Conservation (phyloP, 345 rosid genomes). For the Populus nigra region DNA sequence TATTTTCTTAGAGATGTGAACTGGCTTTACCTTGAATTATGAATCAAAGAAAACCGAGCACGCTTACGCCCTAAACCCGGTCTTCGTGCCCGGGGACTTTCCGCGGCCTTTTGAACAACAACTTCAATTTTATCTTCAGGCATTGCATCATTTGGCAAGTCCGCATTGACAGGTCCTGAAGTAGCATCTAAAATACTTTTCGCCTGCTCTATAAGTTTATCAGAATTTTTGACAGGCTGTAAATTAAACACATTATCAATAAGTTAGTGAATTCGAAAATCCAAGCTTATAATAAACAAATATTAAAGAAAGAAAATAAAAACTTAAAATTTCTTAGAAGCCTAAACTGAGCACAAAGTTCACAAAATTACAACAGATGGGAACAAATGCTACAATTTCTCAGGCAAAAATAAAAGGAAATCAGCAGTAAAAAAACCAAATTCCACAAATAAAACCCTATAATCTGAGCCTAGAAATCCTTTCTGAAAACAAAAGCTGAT, state of each 20-base stretch:
- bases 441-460: neutral
- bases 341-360: too few species aligned
- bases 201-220: slow-evolving; percentile 57
- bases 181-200: neutral
- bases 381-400: too few species aligned
- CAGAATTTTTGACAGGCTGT: slow-evolving; percentile 52
- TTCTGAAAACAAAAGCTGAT: neutral
- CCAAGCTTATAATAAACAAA: neutral
- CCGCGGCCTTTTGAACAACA: slow-evolving; percentile 26
- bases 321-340: neutral
- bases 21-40: slow-evolving; percentile 46
- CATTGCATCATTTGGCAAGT: slow-evolving; percentile 16
- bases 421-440: too few species aligned
- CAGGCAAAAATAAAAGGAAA: too few species aligned
- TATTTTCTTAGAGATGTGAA: neutral
- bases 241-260: neutral
- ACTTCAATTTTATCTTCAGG: slow-evolving; percentile 16
- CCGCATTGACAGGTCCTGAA: slow-evolving; percentile 1
- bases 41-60: slow-evolving; percentile 67
- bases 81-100: slow-evolving; percentile 55
- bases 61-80: slow-evolving; percentile 66
- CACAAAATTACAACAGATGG: too few species aligned
- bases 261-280: neutral
- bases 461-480: neutral
- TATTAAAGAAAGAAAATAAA: neutral